Evolutionary conservation across 768 basidiomycete genomes (phyloP).

Genomic region (Cyclocybe aegerita): DNA sequence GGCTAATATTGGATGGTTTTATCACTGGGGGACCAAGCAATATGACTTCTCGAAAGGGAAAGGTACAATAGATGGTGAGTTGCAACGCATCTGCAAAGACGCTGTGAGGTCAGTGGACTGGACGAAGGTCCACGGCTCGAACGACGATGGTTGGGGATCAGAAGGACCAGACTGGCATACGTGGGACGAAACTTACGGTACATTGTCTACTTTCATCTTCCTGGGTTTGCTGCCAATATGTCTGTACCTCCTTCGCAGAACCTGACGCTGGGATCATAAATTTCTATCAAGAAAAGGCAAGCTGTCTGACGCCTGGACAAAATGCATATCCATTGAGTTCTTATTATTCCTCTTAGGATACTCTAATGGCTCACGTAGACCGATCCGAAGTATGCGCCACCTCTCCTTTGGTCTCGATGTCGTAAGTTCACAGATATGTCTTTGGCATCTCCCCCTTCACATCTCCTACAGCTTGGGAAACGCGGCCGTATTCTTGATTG

Average conservation of each 20-base stretch:
- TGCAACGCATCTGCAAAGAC: conserved; percentile 58
- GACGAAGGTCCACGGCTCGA: conserved; percentile 55
- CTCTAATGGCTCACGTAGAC: conserved; percentile 97
- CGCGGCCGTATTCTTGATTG: conserved; percentile 87
- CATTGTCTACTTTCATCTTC: background rate
- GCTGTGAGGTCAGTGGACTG: conserved; percentile 71
- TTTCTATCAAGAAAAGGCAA: conserved; percentile 81
- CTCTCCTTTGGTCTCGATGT: conserved; percentile 90
- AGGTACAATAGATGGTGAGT: conserved; percentile 55
- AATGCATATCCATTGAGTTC: background rate
- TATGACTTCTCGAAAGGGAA: conserved; percentile 84
- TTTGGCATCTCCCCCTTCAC: background rate
- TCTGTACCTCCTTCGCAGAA: conserved; percentile 41
- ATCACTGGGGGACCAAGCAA: conserved; percentile 96
- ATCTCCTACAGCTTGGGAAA: conserved; percentile 69
- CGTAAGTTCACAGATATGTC: conserved; percentile 47
- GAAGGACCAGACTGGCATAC: conserved; percentile 61
- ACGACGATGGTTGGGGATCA: conserved; percentile 48
- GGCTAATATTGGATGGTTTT: conserved; percentile 95
- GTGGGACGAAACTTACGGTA: conserved; percentile 84
- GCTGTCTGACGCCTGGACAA: background rate
- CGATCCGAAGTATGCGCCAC: conserved; percentile 92
- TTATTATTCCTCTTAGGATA: conserved; percentile 51
- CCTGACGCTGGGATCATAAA: conserved; percentile 98
- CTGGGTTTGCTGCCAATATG: background rate